Evolutionary conservation across 345 rosid species (phyloP), one percentile per base, ranked within the genome.

Genomic region (Aegle marmelos): DNA sequence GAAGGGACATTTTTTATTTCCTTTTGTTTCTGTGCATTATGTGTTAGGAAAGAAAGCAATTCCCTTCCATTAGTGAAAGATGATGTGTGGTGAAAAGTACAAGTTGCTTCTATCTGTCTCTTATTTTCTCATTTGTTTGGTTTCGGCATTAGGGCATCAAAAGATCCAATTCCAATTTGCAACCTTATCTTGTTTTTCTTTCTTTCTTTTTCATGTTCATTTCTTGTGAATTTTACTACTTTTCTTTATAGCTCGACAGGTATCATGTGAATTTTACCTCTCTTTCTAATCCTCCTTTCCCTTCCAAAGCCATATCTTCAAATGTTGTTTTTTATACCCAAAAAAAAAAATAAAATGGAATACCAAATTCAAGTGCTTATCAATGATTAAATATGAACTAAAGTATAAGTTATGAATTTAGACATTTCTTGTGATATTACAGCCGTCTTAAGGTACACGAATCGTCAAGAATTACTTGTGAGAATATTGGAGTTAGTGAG

Each of bases 31-130:
- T 53, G 14, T 36, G 2, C 56, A 69, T 36, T 19, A 54, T 34
- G 72, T 33, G 72, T 58, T 66, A 4, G 34, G 50, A 45, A 45
- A 45, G 50, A 56, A 73, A 53, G 63, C 37, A 50, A 30, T 36
- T 30, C 17, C 57, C 62, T 82, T 70, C 58, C 56, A 60, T 50
- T 79, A 80, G 85, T 78, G 82, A 76, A 80, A 80, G 83, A 41
- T 79, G 79, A 72, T 68, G 73, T 77, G 72, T 73, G 68, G 61
- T 63, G 58, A 76, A 72, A 84, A 70, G 78, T 74, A 66, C 66
- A 54, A 54, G 59, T 72, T 45, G 66, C 34, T 56, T 41, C 60
- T 68, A 28, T 63, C 39, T 71, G 8, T 7, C 16, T 65, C 73
- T 28, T 37, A 74, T 63, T 57, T 64, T 62, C 37, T 19, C 22